Base-by-base conservation (phyloP, 2,329 filamentous ascomycete genomes). In the Sclerotinia minor region DNA sequence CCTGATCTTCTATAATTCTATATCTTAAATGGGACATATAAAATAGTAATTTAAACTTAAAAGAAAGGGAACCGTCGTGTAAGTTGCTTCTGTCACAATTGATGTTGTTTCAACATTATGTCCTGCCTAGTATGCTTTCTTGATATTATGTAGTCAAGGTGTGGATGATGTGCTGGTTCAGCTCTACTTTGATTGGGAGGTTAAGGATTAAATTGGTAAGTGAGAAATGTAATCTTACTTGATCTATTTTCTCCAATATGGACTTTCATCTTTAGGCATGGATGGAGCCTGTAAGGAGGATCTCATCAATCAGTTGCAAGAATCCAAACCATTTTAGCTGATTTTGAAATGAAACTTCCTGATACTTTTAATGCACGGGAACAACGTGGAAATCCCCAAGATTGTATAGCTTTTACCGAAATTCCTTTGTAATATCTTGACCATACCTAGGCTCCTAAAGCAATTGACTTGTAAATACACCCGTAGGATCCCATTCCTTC, bases 381-480 rank as follows among this genome's bases (percentile, higher is more conserved):
- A 49, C 24, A 49, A 49, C n/a, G 2, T 24, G 13, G 47, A 49
- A 24, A 24, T 49, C 1, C 47, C 24, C 15, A 47, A 47, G 47
- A 49, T 24, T 49, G 21, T 49, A 24, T 24, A 4, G 9, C 21
- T 24, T 24, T 24, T 49, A 41, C 38, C 38, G 9, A 49, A 24
- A 49, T 49, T 49, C 47, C 47, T n/a, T 52, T 29, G 21, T 9
- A 35, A 35, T 2, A 35, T 35, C n/a, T 29, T 2, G 5, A 29
- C n/a, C 26, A 32, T 29, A 29, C 29, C n/a, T 64, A 53, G 24
- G 17, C 15, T 24, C 26, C 50, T n/a, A 21, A 19, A 65, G 52
- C 24, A 53, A 59, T 32, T 66, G 45, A 50, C 19, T 3, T 24
- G 54, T 66, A 26, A 59, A 66, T 45, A 59, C 47, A n/a, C 54